Conservation (phyloP, 805 yeast species). For the Komagataella pseudopastoris region DNA sequence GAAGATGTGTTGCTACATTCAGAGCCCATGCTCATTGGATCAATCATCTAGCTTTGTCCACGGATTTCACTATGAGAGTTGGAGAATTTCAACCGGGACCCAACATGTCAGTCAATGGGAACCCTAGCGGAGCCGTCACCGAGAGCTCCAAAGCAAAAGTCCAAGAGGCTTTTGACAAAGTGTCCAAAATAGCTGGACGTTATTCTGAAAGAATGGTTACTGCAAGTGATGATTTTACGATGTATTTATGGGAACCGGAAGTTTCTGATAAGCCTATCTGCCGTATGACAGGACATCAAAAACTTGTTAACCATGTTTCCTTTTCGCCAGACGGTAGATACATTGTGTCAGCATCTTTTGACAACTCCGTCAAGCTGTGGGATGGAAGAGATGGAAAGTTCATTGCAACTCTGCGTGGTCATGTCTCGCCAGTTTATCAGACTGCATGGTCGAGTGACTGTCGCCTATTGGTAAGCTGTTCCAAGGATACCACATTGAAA, state of each 20-base stretch:
- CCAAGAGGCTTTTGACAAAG: constrained; percentile 43
- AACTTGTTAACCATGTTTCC: constrained; percentile 87
- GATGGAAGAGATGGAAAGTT: constrained; percentile 89
- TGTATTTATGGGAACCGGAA: constrained; percentile 93
- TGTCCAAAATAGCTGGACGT: constrained; percentile 43
- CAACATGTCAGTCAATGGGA: constrained; percentile 14
- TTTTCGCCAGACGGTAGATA: constrained; percentile 92
- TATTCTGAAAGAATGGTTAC: constrained; percentile 73
- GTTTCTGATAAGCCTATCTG: constrained; percentile 72
- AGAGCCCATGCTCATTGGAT: constrained; percentile 97
- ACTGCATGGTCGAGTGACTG: constrained; percentile 97
- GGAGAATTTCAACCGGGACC: constrained; percentile 45
- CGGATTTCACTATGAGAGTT: constrained; percentile 75
- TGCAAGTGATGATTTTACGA: constrained; percentile 94
- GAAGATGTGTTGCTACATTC: constrained; percentile 65
- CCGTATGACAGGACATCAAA: constrained; percentile 96
- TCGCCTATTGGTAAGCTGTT: constrained; percentile 80
- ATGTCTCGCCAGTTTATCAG: constrained; percentile 95
- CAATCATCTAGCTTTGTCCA: constrained; percentile 81
- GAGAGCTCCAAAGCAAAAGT: constrained; percentile 37
- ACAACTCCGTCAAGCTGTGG: constrained; percentile 92
- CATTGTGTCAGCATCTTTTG: constrained; percentile 88
- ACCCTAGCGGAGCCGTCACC: constrained; percentile 44
- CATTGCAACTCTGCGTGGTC: constrained; percentile 84
- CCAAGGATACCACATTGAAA: constrained; percentile 90